Percentiles rank a stretch among this genome's conserved stretches.
These are phyloP conservation scores for Heritiera littoralis DNA, from an alignment of 345 rosid genomes.

Conservation along the genomic window DNA sequence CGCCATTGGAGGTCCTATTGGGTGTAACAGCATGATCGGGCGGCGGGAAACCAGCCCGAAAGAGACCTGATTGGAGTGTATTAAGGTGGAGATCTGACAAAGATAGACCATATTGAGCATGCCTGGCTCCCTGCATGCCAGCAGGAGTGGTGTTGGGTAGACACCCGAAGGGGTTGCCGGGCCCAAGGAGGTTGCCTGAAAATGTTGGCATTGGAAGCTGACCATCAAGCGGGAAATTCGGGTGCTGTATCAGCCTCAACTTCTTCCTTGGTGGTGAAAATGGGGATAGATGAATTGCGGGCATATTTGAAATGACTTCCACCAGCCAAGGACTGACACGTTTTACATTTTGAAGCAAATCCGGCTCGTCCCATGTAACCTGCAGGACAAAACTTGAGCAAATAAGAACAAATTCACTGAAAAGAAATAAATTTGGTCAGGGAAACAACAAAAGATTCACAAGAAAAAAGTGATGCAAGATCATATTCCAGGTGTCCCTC, in stretches of 20 bases:
- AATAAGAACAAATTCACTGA: slow-evolving; percentile 23
- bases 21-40: slow-evolving; percentile 39
- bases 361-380: slow-evolving; percentile 86
- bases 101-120: slow-evolving; percentile 59
- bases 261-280: slow-evolving; percentile 72
- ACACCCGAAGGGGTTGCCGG: slow-evolving; percentile 52
- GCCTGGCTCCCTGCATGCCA: slow-evolving; percentile 99
- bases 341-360: slow-evolving; percentile 71
- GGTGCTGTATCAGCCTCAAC: slow-evolving; percentile 54
- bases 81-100: slow-evolving; percentile 60
- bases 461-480: slow-evolving; percentile 4
- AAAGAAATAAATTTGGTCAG: slow-evolving; percentile 13
- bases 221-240: slow-evolving; percentile 54
- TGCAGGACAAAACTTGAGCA: slow-evolving; percentile 17
- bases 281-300: slow-evolving; percentile 59
- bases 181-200: slow-evolving; percentile 54
- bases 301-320: slow-evolving; percentile 71
- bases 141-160: slow-evolving; percentile 64
- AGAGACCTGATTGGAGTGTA: slow-evolving; percentile 47
- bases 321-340: slow-evolving; percentile 77
- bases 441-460: not conserved
- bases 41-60: slow-evolving; percentile 38
- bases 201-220: slow-evolving; percentile 56
- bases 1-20: slow-evolving; percentile 32
- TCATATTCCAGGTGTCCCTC: not conserved